These are phyloP conservation scores for Chaetomium olivaceum DNA, from an alignment of 2,329 filamentous ascomycete species.

Conservation along the genomic window DNA sequence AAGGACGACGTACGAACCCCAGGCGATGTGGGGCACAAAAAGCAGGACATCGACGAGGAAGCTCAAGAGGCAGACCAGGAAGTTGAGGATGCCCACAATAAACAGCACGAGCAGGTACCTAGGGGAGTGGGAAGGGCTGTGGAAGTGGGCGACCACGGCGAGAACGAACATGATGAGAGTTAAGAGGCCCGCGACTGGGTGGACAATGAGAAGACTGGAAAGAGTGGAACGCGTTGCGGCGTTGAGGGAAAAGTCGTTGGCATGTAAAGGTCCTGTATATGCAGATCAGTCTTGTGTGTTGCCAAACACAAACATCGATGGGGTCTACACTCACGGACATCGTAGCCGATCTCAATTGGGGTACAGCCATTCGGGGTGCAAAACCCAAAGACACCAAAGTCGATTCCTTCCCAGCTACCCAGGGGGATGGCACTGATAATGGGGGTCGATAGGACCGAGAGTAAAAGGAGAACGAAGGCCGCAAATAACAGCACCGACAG, in stretches of 20 bases:
- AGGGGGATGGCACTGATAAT: constrained; percentile 84
- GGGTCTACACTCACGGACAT: constrained; percentile 60
- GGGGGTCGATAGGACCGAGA: constrained; percentile 88
- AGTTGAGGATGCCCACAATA: constrained; percentile 81
- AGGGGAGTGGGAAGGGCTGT: constrained; percentile 83
- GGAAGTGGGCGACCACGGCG: constrained; percentile 79
- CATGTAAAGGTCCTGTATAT: constrained; percentile 43
- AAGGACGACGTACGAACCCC: constrained; percentile 92
- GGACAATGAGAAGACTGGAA: constrained; percentile 87
- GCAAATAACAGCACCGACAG: constrained; percentile 80
- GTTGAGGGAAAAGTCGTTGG: constrained; percentile 57
- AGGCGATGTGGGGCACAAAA: constrained; percentile 90
- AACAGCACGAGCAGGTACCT: constrained; percentile 83
- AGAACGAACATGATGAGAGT: constrained; percentile 83
- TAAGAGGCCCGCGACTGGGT: constrained; percentile 85
- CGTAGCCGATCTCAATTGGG: constrained; percentile 79
- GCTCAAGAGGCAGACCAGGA: constrained; percentile 79
- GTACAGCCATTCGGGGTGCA: constrained; percentile 70
- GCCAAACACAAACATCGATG: constrained; percentile 28
- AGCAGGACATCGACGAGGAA: constrained; percentile 93
- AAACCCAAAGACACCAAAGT: constrained; percentile 91
- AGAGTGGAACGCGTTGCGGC: constrained; percentile 59
- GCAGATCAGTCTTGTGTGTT: constrained; percentile 46
- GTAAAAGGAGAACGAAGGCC: constrained; percentile 80
- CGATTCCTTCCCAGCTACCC: constrained; percentile 71